Base-by-base conservation (phyloP, 1,284 basidiomycete genomes). In the Wolfiporia cocos region DNA sequence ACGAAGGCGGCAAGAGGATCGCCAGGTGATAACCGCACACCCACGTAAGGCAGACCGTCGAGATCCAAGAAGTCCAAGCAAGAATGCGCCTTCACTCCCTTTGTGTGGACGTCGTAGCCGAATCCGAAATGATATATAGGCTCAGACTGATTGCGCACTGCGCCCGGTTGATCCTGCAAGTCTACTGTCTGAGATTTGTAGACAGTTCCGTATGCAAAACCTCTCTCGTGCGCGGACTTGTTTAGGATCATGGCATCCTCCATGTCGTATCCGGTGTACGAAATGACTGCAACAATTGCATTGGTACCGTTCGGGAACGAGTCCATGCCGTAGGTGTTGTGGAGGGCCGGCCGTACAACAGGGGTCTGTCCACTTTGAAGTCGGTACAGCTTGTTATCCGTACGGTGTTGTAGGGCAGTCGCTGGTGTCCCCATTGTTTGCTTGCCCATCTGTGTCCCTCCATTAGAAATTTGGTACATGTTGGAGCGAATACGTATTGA, bases 191-290 rank as follows among this genome's bases (percentile, higher is more conserved):
- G 84, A 4, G 91, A 86, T 67, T 99, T 99, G 76, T 98, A 99
- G 30, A 99, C 81, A 1, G 93, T 92, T 18, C 96, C 96, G 60
- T 99, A 97, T 0, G 77, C 93, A 61, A 99, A 99, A 0, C 96
- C 96, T 33, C 96, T 86, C 67, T 99, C 96, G 62, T 99, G 93
- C 3, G 92, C 88, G 3, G 93, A 98, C 70, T 99, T 99, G 70
- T 99, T 99, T 41, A 99, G 69, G 54, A 99, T 99, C 96, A 99
- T 99, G 49, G 96, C 96, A 57, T 99, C 96, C 69, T 99, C 96
- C 96, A 99, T 99, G 64, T 99, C 96, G 67, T 99, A 99, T 5
- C 96, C 96, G 0, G 96, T 99, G 65, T 99, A 99, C 0, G 96
- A 99, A 54, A 99, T 98, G 61, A 99, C 96, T 18, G 96, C 96